Conservation (phyloP, 2,329 filamentous ascomycete species). For the Aspergillus pseudoglaucus region DNA sequence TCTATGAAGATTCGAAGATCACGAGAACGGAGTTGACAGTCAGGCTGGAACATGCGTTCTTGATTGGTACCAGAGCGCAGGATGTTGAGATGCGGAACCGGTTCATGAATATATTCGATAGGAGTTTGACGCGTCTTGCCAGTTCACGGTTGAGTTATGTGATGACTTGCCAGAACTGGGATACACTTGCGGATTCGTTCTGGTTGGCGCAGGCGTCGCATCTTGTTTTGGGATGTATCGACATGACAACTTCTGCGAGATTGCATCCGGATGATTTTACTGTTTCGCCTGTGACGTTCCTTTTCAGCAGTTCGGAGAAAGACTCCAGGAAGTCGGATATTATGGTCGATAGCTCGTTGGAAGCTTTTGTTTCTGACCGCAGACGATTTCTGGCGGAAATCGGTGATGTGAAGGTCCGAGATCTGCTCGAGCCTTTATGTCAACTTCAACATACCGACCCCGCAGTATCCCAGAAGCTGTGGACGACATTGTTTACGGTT, state of each 20-base stretch:
- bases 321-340: slow-evolving; percentile 58
- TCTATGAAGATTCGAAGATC: slow-evolving; percentile 97
- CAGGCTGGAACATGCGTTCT: slow-evolving; percentile 93
- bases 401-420: slow-evolving; percentile 77
- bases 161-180: slow-evolving; percentile 90
- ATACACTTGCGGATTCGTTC: slow-evolving; percentile 87
- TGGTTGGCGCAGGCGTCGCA: slow-evolving; percentile 96
- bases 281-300: slow-evolving; percentile 63
- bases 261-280: slow-evolving; percentile 80
- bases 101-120: slow-evolving; percentile 94
- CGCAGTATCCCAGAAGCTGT: slow-evolving; percentile 77
- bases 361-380: slow-evolving; percentile 69
- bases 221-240: slow-evolving; percentile 81
- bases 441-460: slow-evolving; percentile 88
- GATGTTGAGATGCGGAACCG: slow-evolving; percentile 96
- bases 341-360: slow-evolving; percentile 77
- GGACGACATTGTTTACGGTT: slow-evolving; percentile 84
- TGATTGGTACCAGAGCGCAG: slow-evolving; percentile 86
- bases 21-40: slow-evolving; percentile 93
- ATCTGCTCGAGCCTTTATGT: slow-evolving; percentile 80
- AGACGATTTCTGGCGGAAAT: slow-evolving; percentile 78
- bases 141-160: slow-evolving; percentile 85
- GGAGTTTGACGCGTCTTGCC: slow-evolving; percentile 85
- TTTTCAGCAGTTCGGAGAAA: slow-evolving; percentile 67
- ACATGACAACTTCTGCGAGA: slow-evolving; percentile 71